Evolutionary conservation across 306 rosid genomes (phyloP).

Genomic region (Dalbergia oliveri): DNA sequence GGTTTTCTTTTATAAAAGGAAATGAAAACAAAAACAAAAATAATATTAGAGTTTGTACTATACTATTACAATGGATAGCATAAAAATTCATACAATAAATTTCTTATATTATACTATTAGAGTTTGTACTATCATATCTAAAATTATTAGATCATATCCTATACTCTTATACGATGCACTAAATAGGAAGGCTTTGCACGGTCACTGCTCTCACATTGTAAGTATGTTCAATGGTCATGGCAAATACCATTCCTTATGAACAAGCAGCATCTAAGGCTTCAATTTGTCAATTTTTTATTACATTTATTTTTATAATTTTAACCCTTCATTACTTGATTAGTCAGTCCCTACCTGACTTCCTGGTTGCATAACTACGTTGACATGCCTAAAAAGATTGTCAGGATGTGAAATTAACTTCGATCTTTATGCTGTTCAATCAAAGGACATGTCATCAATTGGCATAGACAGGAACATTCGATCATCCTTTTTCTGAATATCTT

Average conservation of each 20-base stretch:
- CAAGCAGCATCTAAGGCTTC: neutral
- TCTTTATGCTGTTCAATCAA: neutral
- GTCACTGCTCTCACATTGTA: no score
- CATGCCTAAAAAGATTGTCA: slow-evolving; percentile 12
- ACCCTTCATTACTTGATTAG: neutral
- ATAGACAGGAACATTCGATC: neutral
- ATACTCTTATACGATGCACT: no score
- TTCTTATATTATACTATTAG: no score
- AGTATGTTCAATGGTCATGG: neutral
- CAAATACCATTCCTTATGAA: neutral
- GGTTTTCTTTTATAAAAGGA: no score
- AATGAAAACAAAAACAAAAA: no score
- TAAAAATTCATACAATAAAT: no score
- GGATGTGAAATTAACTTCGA: neutral
- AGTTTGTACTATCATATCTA: no score
- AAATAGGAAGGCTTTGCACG: no score
- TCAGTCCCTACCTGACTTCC: neutral
- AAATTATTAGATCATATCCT: no score
- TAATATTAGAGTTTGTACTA: no score
- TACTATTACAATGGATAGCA: no score
- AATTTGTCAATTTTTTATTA: neutral
- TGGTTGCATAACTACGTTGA: neutral
- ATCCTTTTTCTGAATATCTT: neutral
- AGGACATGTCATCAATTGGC: neutral
- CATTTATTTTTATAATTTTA: neutral